These are phyloP conservation scores for Naganishia randhawae DNA, from an alignment of 768 basidiomycete species.

Conservation along the genomic window DNA sequence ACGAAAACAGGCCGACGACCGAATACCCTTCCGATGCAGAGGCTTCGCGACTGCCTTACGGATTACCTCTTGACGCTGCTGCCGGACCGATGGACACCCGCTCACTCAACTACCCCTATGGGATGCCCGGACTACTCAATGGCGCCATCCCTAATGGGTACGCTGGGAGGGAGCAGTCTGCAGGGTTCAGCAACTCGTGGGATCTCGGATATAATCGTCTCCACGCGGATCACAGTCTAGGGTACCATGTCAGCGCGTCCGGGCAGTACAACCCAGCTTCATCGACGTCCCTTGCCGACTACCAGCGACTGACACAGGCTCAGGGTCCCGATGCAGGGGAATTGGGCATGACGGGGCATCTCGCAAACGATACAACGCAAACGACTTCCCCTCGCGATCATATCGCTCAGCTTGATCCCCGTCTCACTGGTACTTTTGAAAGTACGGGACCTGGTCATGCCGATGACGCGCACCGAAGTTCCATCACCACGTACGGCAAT, in stretches of 20 bases:
- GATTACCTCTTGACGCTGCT: background rate
- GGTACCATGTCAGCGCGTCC: constrained; percentile 8
- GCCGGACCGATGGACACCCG: constrained; percentile 16
- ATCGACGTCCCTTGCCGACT: constrained; percentile 14
- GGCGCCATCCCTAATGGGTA: background rate
- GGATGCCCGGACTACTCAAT: constrained; percentile 13
- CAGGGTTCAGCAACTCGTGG: constrained; percentile 5
- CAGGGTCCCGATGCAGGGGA: constrained; percentile 1
- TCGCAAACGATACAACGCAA: constrained; percentile 5
- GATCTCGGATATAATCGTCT: constrained; percentile 14
- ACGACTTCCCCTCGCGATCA: background rate
- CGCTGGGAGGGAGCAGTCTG: background rate
- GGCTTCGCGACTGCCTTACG: constrained; percentile 7
- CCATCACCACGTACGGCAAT: background rate
- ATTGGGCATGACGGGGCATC: background rate
- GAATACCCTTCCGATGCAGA: constrained; percentile 8
- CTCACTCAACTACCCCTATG: constrained; percentile 9
- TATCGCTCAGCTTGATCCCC: constrained; percentile 11
- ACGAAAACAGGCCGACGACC: constrained; percentile 22
- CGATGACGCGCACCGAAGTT: background rate
- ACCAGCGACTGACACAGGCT: constrained; percentile 11
- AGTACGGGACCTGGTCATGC: background rate
- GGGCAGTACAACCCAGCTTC: constrained; percentile 16
- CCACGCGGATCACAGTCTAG: background rate
- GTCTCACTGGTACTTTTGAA: background rate